These are phyloP conservation scores for Fusarium fracticaudum DNA, from an alignment of 2,329 filamentous ascomycete genomes.

Conservation along the genomic window DNA sequence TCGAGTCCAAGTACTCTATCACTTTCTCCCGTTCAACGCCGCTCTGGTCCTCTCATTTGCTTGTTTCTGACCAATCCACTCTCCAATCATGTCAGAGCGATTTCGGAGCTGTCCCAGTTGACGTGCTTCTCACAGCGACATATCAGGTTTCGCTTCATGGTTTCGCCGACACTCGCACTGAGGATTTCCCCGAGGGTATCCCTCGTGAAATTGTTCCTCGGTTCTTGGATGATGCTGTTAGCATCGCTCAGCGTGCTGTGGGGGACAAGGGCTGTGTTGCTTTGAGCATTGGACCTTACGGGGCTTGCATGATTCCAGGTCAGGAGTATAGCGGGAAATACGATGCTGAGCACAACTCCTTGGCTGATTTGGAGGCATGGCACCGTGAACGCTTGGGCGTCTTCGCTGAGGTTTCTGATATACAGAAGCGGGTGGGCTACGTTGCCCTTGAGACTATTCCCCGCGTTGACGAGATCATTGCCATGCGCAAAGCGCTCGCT, in stretches of 20 bases:
- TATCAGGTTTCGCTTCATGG: constrained; percentile 71
- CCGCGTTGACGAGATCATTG: constrained; percentile 68
- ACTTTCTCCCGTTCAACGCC: constrained; percentile 64
- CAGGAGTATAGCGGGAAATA: constrained; percentile 73
- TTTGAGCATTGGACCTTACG: constrained; percentile 72
- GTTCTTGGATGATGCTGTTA: constrained; percentile 56
- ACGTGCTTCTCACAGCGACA: constrained; percentile 73
- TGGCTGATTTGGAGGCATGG: constrained; percentile 62
- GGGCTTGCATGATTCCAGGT: constrained; percentile 71
- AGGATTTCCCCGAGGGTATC: constrained; percentile 56
- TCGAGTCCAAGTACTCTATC: constrained; percentile 65
- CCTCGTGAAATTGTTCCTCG: constrained; percentile 49
- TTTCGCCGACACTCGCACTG: constrained; percentile 60
- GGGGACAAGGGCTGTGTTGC: constrained; percentile 54
- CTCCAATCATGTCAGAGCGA: constrained; percentile 65
- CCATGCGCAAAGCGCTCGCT: constrained; percentile 59
- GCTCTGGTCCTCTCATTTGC: constrained; percentile 74
- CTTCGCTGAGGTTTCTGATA: constrained; percentile 54
- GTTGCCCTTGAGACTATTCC: constrained; percentile 75
- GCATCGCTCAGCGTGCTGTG: constrained; percentile 53
- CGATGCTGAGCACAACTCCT: constrained; percentile 57
- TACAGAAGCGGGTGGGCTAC: constrained; percentile 58
- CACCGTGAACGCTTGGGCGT: constrained; percentile 64
- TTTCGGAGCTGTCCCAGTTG: constrained; percentile 65
- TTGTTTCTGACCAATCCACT: constrained; percentile 62